Percentiles rank a stretch among this genome's conserved stretches.
phyloP scores from a whole-genome alignment of 1,139 yeast genomes.

The Scheffersomyces illinoinensis region DNA sequence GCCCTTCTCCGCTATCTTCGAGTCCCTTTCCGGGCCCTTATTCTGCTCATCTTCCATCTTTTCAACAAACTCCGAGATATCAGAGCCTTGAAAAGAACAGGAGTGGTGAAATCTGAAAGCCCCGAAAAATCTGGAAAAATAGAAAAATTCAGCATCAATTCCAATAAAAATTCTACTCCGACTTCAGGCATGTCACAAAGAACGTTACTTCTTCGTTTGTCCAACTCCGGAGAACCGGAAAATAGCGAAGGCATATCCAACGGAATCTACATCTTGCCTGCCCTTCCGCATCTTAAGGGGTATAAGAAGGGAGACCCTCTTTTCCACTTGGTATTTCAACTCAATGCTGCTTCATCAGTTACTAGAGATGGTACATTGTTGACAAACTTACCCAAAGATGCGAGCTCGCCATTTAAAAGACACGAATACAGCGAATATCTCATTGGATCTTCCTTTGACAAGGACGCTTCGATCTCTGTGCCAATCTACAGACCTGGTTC shows the following conservation, averaged over 20 bases:
- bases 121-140: background rate
- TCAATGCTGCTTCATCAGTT: slow-evolving; percentile 75
- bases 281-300: slow-evolving; percentile 47
- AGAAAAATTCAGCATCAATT: background rate
- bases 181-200: slow-evolving; percentile 2
- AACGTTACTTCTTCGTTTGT: slow-evolving; percentile 49
- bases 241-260: slow-evolving; percentile 41
- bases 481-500: slow-evolving; percentile 77
- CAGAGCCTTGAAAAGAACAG: background rate
- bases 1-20: background rate
- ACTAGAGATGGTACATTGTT: slow-evolving; percentile 69
- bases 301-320: slow-evolving; percentile 45
- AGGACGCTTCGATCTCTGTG: slow-evolving; percentile 62
- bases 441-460: slow-evolving; percentile 51
- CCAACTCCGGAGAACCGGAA: slow-evolving; percentile 59
- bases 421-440: slow-evolving; percentile 49
- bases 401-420: slow-evolving; percentile 52
- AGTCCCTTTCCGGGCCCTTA: background rate
- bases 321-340: slow-evolving; percentile 57
- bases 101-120: background rate
- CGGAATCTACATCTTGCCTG: slow-evolving; percentile 69
- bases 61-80: background rate
- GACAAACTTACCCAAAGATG: slow-evolving; percentile 68
- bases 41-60: background rate
- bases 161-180: background rate